A percentile compares a stretch with the other conserved stretches of the same genome.
Evolutionary conservation across 345 rosid genomes (phyloP).

Genomic region (Boechera stricta): DNA sequence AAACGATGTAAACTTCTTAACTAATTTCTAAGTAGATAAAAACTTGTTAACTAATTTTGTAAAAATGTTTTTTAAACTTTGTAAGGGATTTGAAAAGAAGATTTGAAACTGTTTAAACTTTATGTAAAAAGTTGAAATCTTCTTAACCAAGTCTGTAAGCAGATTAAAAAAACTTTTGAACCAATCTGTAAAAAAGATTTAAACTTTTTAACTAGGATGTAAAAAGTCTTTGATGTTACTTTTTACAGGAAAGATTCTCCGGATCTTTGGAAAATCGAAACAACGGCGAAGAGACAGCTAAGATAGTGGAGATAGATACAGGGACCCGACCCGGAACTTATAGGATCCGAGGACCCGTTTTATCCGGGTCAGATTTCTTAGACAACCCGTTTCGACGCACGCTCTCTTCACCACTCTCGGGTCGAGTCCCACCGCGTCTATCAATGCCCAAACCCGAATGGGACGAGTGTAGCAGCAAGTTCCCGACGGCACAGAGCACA

Average conservation of each 20-base stretch:
- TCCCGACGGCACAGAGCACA: conserved; percentile 73
- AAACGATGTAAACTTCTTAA: too few species aligned
- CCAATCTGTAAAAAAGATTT: not conserved
- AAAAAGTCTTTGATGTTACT: conserved; percentile 23
- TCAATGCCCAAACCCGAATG: conserved; percentile 43
- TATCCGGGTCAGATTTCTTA: conserved; percentile 50
- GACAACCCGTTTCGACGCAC: conserved; percentile 55
- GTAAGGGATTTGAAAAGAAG: not conserved
- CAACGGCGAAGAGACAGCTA: conserved; percentile 63
- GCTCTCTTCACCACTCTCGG: conserved; percentile 43
- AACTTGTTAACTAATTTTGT: not conserved
- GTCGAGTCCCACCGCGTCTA: conserved; percentile 46
- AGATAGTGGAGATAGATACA: conserved; percentile 86
- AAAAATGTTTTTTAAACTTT: not conserved
- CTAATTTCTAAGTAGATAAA: too few species aligned
- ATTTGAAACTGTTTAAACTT: not conserved
- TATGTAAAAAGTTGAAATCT: not conserved
- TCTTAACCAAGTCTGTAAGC: not conserved
- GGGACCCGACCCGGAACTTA: conserved; percentile 55
- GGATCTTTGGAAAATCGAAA: conserved; percentile 54
- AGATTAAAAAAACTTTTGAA: not conserved
- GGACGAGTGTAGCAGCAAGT: conserved; percentile 67
- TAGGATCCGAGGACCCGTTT: conserved; percentile 58
- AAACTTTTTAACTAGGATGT: not conserved
- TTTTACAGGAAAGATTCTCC: conserved; percentile 69